Evolutionary conservation across 176 grass and related monocot genomes (phyloP).

Genomic region (Carex myosuroides): DNA sequence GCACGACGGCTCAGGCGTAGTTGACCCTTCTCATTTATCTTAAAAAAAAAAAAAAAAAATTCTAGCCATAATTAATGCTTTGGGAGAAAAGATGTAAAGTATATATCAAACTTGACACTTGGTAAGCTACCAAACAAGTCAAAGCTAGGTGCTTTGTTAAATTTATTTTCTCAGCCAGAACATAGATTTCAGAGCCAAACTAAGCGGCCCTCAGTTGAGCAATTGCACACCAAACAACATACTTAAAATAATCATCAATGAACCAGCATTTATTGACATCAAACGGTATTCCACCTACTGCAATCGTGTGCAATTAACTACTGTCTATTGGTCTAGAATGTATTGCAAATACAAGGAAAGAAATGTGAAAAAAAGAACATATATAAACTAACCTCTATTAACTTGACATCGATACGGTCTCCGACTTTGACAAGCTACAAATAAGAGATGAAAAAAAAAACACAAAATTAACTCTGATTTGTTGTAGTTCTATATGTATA

Average conservation of each 20-base stretch:
- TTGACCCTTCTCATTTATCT: constrained; percentile 97
- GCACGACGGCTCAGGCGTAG: constrained; percentile 78
- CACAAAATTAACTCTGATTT: constrained; percentile 11
- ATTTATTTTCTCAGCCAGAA: constrained; percentile 7
- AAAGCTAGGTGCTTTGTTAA: neutral
- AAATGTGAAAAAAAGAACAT: constrained; percentile 21
- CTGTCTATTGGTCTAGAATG: neutral
- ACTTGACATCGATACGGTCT: constrained; percentile 87
- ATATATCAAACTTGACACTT: neutral
- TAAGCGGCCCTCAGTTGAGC: neutral
- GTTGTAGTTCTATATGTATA: neutral
- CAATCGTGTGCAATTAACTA: neutral
- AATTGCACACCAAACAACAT: neutral
- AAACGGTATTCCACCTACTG: neutral
- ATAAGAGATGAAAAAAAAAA: constrained; percentile 7
- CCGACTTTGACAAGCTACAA: constrained; percentile 76
- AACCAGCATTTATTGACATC: constrained; percentile 1
- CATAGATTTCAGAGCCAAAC: neutral
- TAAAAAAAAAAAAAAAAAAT: neutral
- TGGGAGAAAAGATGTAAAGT: constrained; percentile 7
- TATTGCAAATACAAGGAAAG: neutral
- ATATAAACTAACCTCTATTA: constrained; percentile 67
- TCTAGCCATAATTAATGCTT: constrained; percentile 13
- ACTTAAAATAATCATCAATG: neutral
- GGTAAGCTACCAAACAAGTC: constrained; percentile 2